These are phyloP conservation scores for Malus hybrid DNA, from an alignment of 331 rosid genomes.

Conservation along the genomic window DNA sequence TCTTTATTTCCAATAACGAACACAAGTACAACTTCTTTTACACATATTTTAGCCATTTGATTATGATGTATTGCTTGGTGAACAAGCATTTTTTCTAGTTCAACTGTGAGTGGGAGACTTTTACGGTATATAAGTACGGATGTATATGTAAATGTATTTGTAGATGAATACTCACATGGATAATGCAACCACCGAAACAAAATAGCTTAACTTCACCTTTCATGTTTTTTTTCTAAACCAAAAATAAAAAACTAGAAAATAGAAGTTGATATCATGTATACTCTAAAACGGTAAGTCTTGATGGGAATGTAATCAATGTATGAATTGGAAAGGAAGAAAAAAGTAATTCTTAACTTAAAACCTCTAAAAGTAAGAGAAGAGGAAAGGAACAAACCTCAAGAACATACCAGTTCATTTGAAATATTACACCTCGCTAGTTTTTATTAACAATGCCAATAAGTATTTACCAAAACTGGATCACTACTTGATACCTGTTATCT, in stretches of 20 bases:
- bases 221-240: neutral
- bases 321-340: neutral
- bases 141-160: neutral
- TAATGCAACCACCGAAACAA: neutral
- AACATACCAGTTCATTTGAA: conserved; percentile 1
- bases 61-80: neutral
- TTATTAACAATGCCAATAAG: conserved; percentile 1
- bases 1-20: neutral
- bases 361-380: neutral
- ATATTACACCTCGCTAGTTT: conserved; percentile 7
- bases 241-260: neutral
- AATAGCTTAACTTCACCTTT: neutral
- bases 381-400: conserved; percentile 15
- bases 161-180: neutral
- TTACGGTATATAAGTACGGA: neutral
- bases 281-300: neutral
- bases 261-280: neutral
- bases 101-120: neutral
- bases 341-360: neutral
- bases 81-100: neutral
- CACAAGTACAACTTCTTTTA: neutral
- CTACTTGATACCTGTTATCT: conserved; percentile 13
- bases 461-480: conserved; percentile 11
- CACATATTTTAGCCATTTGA: neutral
- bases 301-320: neutral